phyloP scores from a whole-genome alignment of 306 rosid genomes.

The Lagenaria siceraria region DNA sequence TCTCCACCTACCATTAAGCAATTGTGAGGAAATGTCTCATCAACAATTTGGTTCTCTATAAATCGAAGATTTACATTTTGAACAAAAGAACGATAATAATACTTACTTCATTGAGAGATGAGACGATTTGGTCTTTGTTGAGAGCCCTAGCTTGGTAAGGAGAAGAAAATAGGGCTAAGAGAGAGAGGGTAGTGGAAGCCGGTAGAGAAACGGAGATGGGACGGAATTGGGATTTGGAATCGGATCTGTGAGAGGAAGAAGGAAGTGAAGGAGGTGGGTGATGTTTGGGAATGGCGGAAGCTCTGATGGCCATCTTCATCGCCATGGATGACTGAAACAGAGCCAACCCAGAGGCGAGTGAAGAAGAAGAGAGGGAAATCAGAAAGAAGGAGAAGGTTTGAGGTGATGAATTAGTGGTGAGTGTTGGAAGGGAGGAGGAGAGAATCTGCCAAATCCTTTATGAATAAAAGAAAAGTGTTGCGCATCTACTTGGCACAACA shows the following conservation, averaged over 20 bases:
- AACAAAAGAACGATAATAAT: not conserved
- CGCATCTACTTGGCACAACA: not conserved
- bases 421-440: not conserved
- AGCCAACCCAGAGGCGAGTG: not conserved
- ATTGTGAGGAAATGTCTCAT: not conserved
- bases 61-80: not conserved
- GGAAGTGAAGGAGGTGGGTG: constrained; percentile 20
- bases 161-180: constrained; percentile 53
- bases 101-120: constrained; percentile 60
- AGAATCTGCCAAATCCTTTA: not conserved
- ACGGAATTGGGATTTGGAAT: constrained; percentile 23
- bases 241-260: constrained; percentile 17
- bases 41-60: not conserved
- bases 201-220: constrained; percentile 43
- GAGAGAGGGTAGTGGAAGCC: constrained; percentile 56
- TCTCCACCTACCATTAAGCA: constrained; percentile 45
- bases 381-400: not conserved
- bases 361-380: not conserved
- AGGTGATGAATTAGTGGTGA: not conserved
- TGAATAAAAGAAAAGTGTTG: not conserved
- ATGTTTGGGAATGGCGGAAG: constrained; percentile 41
- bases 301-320: constrained; percentile 53
- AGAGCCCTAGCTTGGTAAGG: constrained; percentile 59
- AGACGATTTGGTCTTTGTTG: constrained; percentile 62
- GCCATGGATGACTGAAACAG: constrained; percentile 14